phyloP scores from a whole-genome alignment of 257 asterid genomes.

The Paraleonurus japonicus region DNA sequence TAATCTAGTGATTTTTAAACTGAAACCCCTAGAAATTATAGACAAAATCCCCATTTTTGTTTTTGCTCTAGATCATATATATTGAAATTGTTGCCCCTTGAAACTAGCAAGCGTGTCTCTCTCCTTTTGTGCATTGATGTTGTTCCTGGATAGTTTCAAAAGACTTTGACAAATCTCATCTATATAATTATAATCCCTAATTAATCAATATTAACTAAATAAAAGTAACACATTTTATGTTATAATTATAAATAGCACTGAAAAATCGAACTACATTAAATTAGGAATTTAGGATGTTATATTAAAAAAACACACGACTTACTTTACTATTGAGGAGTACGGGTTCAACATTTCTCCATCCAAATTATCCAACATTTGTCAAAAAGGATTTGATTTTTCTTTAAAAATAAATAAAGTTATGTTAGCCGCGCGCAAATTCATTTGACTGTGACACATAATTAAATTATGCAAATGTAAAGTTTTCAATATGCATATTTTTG shows the following conservation, averaged over 20 bases:
- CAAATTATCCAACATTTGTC: neutral
- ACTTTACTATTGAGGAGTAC: neutral
- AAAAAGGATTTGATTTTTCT: neutral
- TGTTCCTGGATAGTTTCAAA: neutral
- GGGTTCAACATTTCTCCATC: neutral
- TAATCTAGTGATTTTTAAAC: too few species aligned
- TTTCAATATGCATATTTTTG: neutral
- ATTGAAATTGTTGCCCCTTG: neutral
- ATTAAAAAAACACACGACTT: too few species aligned
- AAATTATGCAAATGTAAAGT: constrained; percentile 17
- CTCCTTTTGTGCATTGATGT: neutral
- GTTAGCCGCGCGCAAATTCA: constrained; percentile 21
- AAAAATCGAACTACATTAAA: too few species aligned
- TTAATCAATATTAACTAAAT: neutral
- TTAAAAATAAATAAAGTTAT: neutral
- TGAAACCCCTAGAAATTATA: neutral
- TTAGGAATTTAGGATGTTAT: too few species aligned
- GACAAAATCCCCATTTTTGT: neutral
- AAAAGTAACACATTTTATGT: neutral
- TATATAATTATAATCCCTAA: neutral
- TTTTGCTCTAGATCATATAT: neutral
- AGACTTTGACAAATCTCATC: neutral
- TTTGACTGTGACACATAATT: neutral
- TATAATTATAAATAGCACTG: too few species aligned
- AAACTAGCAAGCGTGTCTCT: neutral